Evolutionary conservation across 2,329 filamentous ascomycete genomes (phyloP).

Genomic region (Cercospora citrullina): DNA sequence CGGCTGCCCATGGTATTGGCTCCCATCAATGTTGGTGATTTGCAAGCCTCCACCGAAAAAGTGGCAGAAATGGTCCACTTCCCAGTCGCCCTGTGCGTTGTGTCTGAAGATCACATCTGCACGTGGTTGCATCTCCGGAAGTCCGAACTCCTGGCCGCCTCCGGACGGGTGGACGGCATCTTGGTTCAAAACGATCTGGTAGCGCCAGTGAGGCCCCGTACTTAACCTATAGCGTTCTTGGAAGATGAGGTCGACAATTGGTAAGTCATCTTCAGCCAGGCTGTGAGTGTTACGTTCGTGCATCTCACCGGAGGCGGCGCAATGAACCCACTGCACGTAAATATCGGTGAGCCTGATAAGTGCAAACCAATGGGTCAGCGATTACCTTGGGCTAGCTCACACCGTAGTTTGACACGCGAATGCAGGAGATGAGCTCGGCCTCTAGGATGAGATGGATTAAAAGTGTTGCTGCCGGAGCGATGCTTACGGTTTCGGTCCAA

Average conservation of each 20-base stretch:
- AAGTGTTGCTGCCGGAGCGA: no score
- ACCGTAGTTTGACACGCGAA: neutral
- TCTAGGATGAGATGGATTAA: no score
- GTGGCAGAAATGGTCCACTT: neutral
- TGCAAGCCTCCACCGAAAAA: neutral
- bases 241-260: neutral
- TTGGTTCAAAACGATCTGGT: neutral
- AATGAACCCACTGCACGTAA: neutral
- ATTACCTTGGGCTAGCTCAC: neutral
- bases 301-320: neutral
- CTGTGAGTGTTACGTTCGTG: neutral
- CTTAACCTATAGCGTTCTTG: neutral
- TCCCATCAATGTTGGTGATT: neutral
- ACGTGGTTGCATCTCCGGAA: neutral
- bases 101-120: neutral
- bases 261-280: neutral
- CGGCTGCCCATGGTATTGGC: neutral
- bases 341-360: neutral
- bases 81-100: neutral
- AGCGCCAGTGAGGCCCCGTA: neutral
- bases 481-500: neutral
- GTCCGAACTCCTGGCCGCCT: neutral
- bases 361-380: neutral
- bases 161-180: neutral
- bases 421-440: no score